Base-by-base conservation (phyloP, 495 filamentous ascomycete genomes). In the Penicillium bialowiezense region DNA sequence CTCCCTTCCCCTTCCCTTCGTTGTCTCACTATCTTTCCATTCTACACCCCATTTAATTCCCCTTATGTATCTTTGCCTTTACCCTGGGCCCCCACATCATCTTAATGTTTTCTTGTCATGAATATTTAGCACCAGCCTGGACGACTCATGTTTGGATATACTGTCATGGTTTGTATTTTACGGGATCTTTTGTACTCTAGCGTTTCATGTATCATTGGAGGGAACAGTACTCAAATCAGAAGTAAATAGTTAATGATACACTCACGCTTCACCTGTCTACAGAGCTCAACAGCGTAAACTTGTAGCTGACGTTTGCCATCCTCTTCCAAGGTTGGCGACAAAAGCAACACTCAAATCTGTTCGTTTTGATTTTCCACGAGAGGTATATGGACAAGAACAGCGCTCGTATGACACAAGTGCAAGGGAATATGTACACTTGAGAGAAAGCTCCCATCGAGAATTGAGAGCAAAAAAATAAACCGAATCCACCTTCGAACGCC, bases 141-240 rank as follows among this genome's bases (percentile, higher is more conserved):
- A 57, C 48, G 40, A 52, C 17, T 28, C 26, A 48, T 31, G 43
- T 39, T 41, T 41, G 50, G 49, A 47, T 19, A 52, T 56, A 34
- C 48, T 46, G 49, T 26, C 43, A 52, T 35, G 21, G 24, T 29
- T 41, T 45, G 24, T 54, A 44, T 35, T 56, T 43, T 63, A 54
- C 40, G 31, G 20, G 18, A 55, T 37, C 31, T 43, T 51, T 35
- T 65, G 57, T 63, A 68, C 50, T 58, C 50, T 65, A 68, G 67
- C 63, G 64, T 50, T 52, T 44, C 52, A 55, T 60, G 38, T 43
- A 52, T 23, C 29, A 41, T 41, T 26, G 36, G 23, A n/a, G 36
- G 26, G 13, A 15, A 15, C 17, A 12, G 23, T 26, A 33, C 5
- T 39, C 41, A 38, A 44, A 17, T 40, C 26, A 26, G 20, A 33